Conservation (phyloP, 2,329 filamentous ascomycete genomes). For the Beauveria pseudobassiana region DNA sequence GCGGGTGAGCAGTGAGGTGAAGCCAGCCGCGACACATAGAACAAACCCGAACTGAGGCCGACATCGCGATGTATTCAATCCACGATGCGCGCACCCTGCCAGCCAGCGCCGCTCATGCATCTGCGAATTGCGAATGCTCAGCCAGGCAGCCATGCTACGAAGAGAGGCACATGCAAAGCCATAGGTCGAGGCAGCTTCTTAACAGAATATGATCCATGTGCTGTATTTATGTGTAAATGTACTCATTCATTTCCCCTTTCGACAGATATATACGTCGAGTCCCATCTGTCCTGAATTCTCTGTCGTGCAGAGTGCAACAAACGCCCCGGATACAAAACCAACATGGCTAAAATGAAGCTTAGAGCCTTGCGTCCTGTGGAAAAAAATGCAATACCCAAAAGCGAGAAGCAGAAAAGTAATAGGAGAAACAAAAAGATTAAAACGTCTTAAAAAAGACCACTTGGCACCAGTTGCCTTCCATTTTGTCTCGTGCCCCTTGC, state of each 20-base stretch:
- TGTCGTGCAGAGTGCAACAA: not conserved
- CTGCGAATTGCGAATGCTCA: not conserved
- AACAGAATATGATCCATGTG: not conserved
- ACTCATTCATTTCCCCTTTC: not conserved
- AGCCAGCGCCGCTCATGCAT: not conserved
- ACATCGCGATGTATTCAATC: not conserved
- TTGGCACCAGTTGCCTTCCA: not conserved
- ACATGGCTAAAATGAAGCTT: conserved; percentile 2
- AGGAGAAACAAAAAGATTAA: not conserved
- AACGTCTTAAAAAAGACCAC: not conserved
- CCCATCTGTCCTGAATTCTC: too few species aligned
- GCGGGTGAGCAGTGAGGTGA: not conserved
- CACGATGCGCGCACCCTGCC: not conserved
- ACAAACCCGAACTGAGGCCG: not conserved
- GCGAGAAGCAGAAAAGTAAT: not conserved
- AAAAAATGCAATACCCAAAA: not conserved
- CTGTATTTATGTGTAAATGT: not conserved
- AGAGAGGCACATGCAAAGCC: not conserved
- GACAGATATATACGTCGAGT: not conserved
- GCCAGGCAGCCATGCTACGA: not conserved
- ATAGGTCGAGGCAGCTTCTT: not conserved
- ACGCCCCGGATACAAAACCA: not conserved
- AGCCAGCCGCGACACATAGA: not conserved
- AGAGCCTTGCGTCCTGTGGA: not conserved
- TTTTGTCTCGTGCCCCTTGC: not conserved